Base-by-base conservation (phyloP, 225 moss, liverwort and hornwort genomes). In the Lunularia cruciata region DNA sequence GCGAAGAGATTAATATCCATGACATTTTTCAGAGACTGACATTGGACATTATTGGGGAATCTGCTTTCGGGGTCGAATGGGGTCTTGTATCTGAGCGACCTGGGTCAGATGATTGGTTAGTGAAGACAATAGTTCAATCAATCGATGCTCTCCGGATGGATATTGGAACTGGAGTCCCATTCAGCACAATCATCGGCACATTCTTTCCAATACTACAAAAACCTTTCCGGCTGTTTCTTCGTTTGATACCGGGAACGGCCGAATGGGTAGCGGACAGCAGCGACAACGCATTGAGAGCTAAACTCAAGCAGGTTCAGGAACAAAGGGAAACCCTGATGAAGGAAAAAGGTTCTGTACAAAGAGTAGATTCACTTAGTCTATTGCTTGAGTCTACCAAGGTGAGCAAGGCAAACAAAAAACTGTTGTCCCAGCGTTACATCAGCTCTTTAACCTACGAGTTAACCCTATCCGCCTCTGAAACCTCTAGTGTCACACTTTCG, bases 1-100 rank as follows among this genome's bases (percentile, higher is more conserved):
- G 9, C 18, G 65, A 77, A 14, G 72, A 72, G n/a, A 56, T 77
- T 4, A 72, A 77, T 31, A 71, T 77, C 23, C 72, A 72, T 2
- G 49, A 58, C 11, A 64, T 77, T 20, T 34, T 77, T 20, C 72
- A 77, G 20, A 59, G 65, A 23, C 46, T 61, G 46, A 57, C 64
- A 15, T 34, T 77, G 35, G 77, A 77, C 27, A 72, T 77, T n/a
- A 72, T 77, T 27, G 77, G 77, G 30, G 77, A 77, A 55, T 37
- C 48, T 8, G 71, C 77, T 31, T 72, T 77, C 39, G 77, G 77
- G 9, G 72, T 64, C 34, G 35, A 71, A 19, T 77, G 72, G 55
- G 71, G 71, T 15, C 77, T 70, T 23, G 31, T 76, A 16, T 39
- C 42, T 38, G 69, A 56, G 13, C 31, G 15, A 27, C 55, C 73